Evolutionary conservation across 441 rosid genomes (phyloP), one percentile per base, ranked within the genome.

Genomic region (Populus hybrid): DNA sequence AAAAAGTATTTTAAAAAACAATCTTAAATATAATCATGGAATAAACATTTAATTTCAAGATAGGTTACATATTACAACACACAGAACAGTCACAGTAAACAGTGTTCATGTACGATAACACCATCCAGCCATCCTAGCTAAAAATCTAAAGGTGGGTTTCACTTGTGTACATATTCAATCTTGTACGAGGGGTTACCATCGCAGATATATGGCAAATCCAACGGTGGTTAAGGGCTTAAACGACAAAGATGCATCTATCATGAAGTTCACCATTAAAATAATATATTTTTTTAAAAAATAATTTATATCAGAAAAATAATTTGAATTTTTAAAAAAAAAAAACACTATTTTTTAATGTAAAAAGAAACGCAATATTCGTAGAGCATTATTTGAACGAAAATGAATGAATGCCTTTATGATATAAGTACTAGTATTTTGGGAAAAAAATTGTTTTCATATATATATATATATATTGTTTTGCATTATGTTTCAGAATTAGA

Each of bases 151-250:
- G 80, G 79, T 20, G 72, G 78, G 74, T 70, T 74, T 73, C 38
- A 20, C 26, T 59, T 65, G 30, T 4, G 68, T 38, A 5, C 61
- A 3, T 5, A 1, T 6, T 81, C 28, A 73, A 80, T 77, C 74
- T 67, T 34, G 83, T 82, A 81, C 87, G 79, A 81, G 86, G 84
- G 75, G 78, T 79, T 72, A 77, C 75, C 74, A 73, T 77, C 76
- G 77, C 10, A 5, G 10, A 21, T 59, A 69, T 70, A 46, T 16
- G 76, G 54, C 30, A 40, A 32, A 83, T 81, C 84, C 72, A 50
- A 85, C 86, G 90, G 90, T 73, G n/a, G 71, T 77, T 34, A 75
- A 18, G 3, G 70, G 54, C 38, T 76, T 34, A 38, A 14, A 50
- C 18, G 57, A 50, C 57, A 50, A 50, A 14, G 57, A 50, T 50